phyloP scores from a whole-genome alignment of 2,329 filamentous ascomycete species.

The Colletotrichum tropicicola region DNA sequence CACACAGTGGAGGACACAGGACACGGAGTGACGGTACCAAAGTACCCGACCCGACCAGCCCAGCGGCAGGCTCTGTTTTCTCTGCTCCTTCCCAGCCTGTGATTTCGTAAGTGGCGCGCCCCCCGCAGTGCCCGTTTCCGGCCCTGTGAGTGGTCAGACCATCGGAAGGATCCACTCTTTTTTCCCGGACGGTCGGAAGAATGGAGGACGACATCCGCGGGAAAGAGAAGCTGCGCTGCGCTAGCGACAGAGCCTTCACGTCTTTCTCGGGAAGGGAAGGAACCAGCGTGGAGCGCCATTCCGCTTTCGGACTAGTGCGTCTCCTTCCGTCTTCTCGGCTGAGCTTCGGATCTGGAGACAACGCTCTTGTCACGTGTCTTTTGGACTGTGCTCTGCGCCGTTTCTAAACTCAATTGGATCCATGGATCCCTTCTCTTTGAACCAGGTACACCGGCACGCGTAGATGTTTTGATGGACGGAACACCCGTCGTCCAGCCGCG shows the following conservation, averaged over 20 bases:
- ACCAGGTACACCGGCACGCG: no score
- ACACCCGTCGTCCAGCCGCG: no score
- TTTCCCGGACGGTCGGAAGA: slow-evolving; percentile 16
- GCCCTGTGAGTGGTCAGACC: slow-evolving; percentile 11
- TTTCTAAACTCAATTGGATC: not conserved
- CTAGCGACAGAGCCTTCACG: slow-evolving; percentile 2
- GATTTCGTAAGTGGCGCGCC: slow-evolving; percentile 18
- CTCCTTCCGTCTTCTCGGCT: not conserved
- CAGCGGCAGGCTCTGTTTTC: not conserved
- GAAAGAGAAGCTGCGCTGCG: slow-evolving; percentile 18
- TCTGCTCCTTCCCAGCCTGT: not conserved
- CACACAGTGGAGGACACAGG: not conserved
- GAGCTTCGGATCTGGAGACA: slow-evolving; percentile 15
- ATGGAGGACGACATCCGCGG: slow-evolving; percentile 22
- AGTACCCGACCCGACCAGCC: not conserved
- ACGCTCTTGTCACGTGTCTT: not conserved
- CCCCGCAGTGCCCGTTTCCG: not conserved
- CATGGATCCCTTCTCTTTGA: not conserved
- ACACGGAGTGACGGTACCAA: not conserved
- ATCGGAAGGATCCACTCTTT: not conserved
- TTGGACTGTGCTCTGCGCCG: not conserved
- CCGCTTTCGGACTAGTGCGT: not conserved
- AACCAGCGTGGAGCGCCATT: slow-evolving; percentile 8
- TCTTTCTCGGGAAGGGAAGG: slow-evolving; percentile 27
- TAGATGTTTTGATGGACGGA: no score